A percentile compares a stretch with the other conserved stretches of the same genome.
Conservation (phyloP, 805 yeast genomes). For the Sugiyamaella smithiae region DNA sequence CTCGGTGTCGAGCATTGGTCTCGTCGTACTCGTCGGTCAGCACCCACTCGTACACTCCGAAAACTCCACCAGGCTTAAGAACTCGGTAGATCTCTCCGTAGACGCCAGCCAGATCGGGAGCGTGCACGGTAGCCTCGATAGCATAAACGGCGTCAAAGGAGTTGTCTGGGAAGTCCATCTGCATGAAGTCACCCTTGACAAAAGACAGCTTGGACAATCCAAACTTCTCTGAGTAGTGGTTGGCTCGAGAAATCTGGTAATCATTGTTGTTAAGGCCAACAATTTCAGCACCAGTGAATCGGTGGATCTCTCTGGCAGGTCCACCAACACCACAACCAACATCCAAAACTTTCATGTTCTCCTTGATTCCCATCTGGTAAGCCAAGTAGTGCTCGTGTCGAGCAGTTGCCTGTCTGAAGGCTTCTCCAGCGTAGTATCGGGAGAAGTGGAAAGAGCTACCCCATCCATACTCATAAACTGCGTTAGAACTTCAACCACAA, state of each 20-base stretch:
- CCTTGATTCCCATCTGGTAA: constrained; percentile 71
- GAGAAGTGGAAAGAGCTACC: constrained; percentile 98
- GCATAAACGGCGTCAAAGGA: constrained; percentile 96
- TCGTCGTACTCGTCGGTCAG: constrained; percentile 94
- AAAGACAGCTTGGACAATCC: constrained; percentile 72
- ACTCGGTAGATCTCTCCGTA: constrained; percentile 92
- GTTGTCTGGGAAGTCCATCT: constrained; percentile 90
- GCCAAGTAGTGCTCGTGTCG: constrained; percentile 95
- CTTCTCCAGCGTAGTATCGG: constrained; percentile 89
- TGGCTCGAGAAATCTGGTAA: constrained; percentile 89
- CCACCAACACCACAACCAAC: constrained; percentile 99
- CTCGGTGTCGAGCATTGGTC: constrained; percentile 81
- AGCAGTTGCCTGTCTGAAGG: constrained; percentile 91
- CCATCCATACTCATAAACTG: constrained; percentile 96
- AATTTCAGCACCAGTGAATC: constrained; percentile 83
- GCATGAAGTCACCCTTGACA: constrained; percentile 98
- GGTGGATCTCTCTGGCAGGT: constrained; percentile 92
- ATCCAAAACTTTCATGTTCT: constrained; percentile 84
- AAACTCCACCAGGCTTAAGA: constrained; percentile 94
- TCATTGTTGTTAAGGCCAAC: constrained; percentile 96
- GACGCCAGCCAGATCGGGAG: constrained; percentile 94
- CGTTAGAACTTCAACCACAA: neutral
- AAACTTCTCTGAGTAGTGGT: constrained; percentile 65
- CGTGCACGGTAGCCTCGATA: constrained; percentile 98
- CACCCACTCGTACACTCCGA: constrained; percentile 99